Conservation (phyloP, 805 yeast species). For the Phaffomyces antillensis region DNA sequence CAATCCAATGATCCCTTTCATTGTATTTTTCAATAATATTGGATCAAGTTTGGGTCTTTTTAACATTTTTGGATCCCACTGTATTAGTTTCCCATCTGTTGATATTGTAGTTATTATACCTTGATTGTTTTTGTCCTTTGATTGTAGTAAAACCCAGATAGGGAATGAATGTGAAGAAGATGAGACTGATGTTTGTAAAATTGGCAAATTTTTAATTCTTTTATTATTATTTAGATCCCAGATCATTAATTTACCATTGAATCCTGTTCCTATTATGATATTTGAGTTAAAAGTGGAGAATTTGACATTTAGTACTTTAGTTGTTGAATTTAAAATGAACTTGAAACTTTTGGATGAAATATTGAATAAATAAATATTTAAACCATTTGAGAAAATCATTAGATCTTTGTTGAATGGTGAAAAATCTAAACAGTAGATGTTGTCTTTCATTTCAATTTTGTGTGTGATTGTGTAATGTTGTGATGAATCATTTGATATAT, state of each 20-base stretch:
- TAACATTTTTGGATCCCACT: slow-evolving; percentile 25
- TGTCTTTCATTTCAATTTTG: not conserved
- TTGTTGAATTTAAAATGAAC: slow-evolving; percentile 32
- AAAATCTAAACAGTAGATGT: slow-evolving; percentile 12
- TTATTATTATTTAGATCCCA: slow-evolving; percentile 33
- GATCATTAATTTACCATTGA: slow-evolving; percentile 42
- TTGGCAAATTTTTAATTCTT: slow-evolving; percentile 10
- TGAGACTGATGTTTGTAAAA: slow-evolving; percentile 11
- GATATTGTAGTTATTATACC: slow-evolving; percentile 21
- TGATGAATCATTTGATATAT: no score
- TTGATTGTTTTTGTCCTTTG: slow-evolving; percentile 5
- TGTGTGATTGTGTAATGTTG: slow-evolving; percentile 5
- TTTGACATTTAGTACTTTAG: slow-evolving; percentile 32
- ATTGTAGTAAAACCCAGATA: slow-evolving; percentile 15
- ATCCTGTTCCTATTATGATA: slow-evolving; percentile 41
- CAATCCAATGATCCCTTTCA: slow-evolving; percentile 3
- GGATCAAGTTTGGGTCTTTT: slow-evolving; percentile 19
- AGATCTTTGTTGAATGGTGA: slow-evolving; percentile 18
- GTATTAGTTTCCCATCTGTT: slow-evolving; percentile 25
- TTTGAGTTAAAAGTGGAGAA: slow-evolving; percentile 34
- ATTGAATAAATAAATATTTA: slow-evolving; percentile 16
- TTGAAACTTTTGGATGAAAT: slow-evolving; percentile 23
- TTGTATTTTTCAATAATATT: slow-evolving; percentile 20
- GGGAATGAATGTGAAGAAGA: slow-evolving; percentile 21
- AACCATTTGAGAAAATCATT: slow-evolving; percentile 13